phyloP scores from a whole-genome alignment of 2,329 filamentous ascomycete species.

The Coniochaeta hoffmannii region DNA sequence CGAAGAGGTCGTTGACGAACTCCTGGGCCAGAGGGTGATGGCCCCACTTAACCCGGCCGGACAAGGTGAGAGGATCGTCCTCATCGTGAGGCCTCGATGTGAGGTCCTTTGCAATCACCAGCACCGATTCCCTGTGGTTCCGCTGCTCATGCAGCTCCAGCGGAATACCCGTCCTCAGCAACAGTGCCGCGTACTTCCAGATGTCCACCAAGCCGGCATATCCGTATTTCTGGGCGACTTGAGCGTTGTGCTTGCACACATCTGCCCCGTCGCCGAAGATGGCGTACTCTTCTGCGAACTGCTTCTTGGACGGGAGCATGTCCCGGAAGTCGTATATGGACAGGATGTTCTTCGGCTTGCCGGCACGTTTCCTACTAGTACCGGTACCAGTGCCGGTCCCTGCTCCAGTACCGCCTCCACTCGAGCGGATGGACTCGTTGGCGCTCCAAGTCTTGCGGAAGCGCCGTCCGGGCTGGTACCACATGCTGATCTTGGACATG shows the following conservation, averaged over 20 bases:
- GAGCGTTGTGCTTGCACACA: slow-evolving; percentile 78
- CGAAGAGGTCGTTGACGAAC: slow-evolving; percentile 56
- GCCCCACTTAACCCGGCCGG: slow-evolving; percentile 61
- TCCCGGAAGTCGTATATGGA: slow-evolving; percentile 64
- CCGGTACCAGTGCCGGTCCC: slow-evolving; percentile 50
- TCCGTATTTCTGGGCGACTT: slow-evolving; percentile 64
- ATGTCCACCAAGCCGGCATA: slow-evolving; percentile 67
- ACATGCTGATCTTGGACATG: slow-evolving; percentile 48
- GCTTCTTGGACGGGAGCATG: slow-evolving; percentile 69
- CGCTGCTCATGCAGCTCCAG: slow-evolving; percentile 54
- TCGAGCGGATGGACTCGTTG: slow-evolving; percentile 51
- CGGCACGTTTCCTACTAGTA: slow-evolving; percentile 39
- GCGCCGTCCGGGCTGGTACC: slow-evolving; percentile 45
- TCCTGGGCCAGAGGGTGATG: slow-evolving; percentile 54
- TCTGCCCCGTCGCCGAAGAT: slow-evolving; percentile 78
- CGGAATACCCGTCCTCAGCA: slow-evolving; percentile 71
- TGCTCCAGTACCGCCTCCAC: slow-evolving; percentile 50
- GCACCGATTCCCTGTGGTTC: slow-evolving; percentile 45
- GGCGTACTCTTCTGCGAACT: slow-evolving; percentile 70
- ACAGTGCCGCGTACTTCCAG: slow-evolving; percentile 73
- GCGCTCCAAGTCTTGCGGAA: slow-evolving; percentile 50
- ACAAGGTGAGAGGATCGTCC: slow-evolving; percentile 24
- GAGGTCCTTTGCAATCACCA: slow-evolving; percentile 62
- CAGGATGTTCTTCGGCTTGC: slow-evolving; percentile 59
- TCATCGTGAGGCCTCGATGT: slow-evolving; percentile 33